Evolutionary conservation across 305 asterid species (phyloP).

Genomic region (Solanum hybrid): DNA sequence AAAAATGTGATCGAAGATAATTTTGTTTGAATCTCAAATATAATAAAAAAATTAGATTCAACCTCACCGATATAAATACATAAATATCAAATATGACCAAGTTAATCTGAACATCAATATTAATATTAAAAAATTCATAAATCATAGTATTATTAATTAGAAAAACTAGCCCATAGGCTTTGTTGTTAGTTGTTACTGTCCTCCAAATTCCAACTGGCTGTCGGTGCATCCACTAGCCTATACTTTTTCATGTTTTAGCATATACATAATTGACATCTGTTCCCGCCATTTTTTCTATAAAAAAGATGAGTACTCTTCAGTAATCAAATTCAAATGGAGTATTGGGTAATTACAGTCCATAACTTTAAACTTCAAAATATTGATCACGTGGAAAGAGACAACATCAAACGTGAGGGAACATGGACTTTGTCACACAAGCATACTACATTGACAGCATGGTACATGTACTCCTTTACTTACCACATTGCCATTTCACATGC

Average conservation of each 20-base stretch:
- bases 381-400: conserved; percentile 20
- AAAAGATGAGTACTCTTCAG: not conserved
- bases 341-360: not conserved
- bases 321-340: not conserved
- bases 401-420: conserved; percentile 11
- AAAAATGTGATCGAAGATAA: no score
- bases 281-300: not conserved
- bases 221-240: not conserved
- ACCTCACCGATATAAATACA: not conserved
- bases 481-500: not conserved
- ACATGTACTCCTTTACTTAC: not conserved
- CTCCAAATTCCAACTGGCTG: conserved; percentile 1
- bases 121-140: not conserved
- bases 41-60: not conserved
- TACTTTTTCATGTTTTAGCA: not conserved
- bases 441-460: not conserved
- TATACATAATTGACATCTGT: not conserved
- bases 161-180: not conserved
- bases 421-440: not conserved
- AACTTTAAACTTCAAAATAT: not conserved
- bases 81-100: not conserved
- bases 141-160: not conserved
- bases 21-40: not conserved
- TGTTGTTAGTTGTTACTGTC: not conserved
- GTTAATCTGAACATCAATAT: not conserved